Base-by-base conservation (phyloP, 2,329 filamentous ascomycete species). In the Pyrenochaeta sp. region DNA sequence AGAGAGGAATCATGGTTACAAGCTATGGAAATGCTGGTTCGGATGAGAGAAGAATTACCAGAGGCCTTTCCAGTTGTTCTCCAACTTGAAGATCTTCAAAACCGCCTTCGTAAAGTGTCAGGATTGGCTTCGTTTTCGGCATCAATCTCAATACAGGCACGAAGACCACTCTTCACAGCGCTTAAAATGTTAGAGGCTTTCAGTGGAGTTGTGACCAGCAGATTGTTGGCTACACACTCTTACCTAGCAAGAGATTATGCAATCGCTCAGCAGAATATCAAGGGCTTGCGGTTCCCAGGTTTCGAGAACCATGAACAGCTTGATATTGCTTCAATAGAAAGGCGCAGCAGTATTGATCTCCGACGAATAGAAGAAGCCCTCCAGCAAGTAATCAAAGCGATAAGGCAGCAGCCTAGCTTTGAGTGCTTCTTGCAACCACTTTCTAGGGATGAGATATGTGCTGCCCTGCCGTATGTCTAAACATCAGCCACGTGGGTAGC, bases 401-500 rank as follows among this genome's bases (percentile, higher is more conserved):
- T 34, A 34, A 34, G 30, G 30, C 30, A 34, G 30, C 30, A 34
- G 30, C 30, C 30, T 34, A 34, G 30, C 30, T 34, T 34, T 34
- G 15, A 34, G 30, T 37, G 35, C 35, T 37, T 37, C 21, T 37
- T 37, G 35, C 35, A 37, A 37, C 32, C 20, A 35, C 32, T 35
- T 35, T 35, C 20, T 37, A 37, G 35, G 11, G 22, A 37, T 37
- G 22, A 37, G 35, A 37, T 37, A 37, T 37, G 21, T 37, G 35
- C 35, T 37, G 35, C 35, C 35, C 35, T 37, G 35, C 35, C 35
- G 35, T 37, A 37, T 37, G 35, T 37, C 22, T 37, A 37, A 37
- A 37, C 21, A 37, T 37, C 22, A 37, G 35, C 35, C 35, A 37
- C 35, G 35, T 28, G 35, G 35, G 35, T 37, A 37, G 22, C 35